Percentiles rank a stretch among this genome's conserved stretches.
Evolutionary conservation across 2,329 filamentous ascomycete species (phyloP).

Genomic region (Pseudocercospora musae): DNA sequence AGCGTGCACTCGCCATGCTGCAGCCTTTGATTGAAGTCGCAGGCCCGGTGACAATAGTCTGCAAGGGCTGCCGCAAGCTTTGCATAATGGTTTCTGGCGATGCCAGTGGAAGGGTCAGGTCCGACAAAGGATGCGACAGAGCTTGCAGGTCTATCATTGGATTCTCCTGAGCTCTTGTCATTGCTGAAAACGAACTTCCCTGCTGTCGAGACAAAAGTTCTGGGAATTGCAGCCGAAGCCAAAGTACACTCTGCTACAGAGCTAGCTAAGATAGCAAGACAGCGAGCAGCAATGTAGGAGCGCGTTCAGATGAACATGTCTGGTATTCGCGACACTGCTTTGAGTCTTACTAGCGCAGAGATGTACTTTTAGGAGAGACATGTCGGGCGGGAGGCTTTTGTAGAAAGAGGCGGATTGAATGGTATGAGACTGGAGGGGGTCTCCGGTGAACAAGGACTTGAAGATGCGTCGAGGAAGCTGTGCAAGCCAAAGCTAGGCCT

Average conservation of each 20-base stretch:
- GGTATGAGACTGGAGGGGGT: conserved; percentile 9
- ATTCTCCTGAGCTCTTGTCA: neutral
- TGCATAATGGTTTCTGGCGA: neutral
- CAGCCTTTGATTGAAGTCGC: neutral
- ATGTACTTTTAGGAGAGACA: conserved; percentile 10
- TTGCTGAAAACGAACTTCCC: neutral
- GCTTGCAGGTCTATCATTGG: too few relatives aligned
- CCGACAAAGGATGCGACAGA: too few relatives aligned
- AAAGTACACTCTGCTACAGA: conserved; percentile 6
- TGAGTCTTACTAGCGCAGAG: conserved; percentile 8
- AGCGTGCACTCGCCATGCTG: neutral
- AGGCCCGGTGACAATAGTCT: neutral
- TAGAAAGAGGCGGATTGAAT: neutral
- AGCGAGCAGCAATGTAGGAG: conserved; percentile 1
- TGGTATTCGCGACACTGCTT: conserved; percentile 10
- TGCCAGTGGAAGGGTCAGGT: too few relatives aligned
- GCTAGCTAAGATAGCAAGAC: neutral
- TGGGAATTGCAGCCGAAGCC: conserved; percentile 18
- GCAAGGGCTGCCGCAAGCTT: neutral
- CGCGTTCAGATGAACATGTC: conserved; percentile 23
- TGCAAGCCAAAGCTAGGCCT: conserved; percentile 2
- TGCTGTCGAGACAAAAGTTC: neutral
- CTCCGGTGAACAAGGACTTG: neutral
- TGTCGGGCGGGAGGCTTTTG: conserved; percentile 13
- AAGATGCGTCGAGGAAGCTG: conserved; percentile 14